A percentile compares a stretch with the other conserved stretches of the same genome.
Evolutionary conservation across 768 basidiomycete genomes (phyloP).

Genomic region (Tulasnella sp.): DNA sequence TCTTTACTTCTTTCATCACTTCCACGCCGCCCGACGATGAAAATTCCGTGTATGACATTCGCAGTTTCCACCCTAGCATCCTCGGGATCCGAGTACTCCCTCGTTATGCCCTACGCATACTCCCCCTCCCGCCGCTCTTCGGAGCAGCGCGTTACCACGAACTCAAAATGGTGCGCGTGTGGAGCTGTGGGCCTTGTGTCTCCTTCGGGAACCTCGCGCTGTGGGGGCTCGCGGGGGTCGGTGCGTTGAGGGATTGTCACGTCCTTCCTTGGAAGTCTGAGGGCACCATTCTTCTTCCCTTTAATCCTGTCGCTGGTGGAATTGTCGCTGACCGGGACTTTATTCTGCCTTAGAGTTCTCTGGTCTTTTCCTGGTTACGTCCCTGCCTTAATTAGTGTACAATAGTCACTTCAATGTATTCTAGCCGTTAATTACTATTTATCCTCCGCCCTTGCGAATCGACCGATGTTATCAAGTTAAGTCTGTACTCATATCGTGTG

Average conservation of each 20-base stretch:
- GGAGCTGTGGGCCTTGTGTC: slow-evolving; percentile 55
- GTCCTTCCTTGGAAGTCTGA: slow-evolving; percentile 94
- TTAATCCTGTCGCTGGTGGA: background rate
- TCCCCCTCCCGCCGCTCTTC: slow-evolving; percentile 53
- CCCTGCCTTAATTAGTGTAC: background rate
- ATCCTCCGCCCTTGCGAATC: too few relatives aligned
- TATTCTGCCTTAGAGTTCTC: background rate
- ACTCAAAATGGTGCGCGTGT: slow-evolving; percentile 55
- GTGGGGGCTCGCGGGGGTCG: slow-evolving; percentile 63
- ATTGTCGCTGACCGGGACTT: background rate
- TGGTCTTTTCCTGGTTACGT: background rate
- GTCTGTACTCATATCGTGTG: too few relatives aligned
- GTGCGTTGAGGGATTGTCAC: slow-evolving; percentile 59
- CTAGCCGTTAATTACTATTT: background rate
- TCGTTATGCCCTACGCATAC: slow-evolving; percentile 61
- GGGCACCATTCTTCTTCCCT: background rate
- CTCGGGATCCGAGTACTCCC: slow-evolving; percentile 66
- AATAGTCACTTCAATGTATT: background rate
- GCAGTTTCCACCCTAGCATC: slow-evolving; percentile 82
- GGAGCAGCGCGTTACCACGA: slow-evolving; percentile 44
- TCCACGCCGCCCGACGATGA: slow-evolving; percentile 49
- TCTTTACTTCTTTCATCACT: background rate
- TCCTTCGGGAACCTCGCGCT: slow-evolving; percentile 59
- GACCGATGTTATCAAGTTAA: too few relatives aligned
- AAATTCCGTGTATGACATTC: slow-evolving; percentile 55